phyloP scores from a whole-genome alignment of 192 early-diverging fungal species.

The Backusella tarrabulga region DNA sequence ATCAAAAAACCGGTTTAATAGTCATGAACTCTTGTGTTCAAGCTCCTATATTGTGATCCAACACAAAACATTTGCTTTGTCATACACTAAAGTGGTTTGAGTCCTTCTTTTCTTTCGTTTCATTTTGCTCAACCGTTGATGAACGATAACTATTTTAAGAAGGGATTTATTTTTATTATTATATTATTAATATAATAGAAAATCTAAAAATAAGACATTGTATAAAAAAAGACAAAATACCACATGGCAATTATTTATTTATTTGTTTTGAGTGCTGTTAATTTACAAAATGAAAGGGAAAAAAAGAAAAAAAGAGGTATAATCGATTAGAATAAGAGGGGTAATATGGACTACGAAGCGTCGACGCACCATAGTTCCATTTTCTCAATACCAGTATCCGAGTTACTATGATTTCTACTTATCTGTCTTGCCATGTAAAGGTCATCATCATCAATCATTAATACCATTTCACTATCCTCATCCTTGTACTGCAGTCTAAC shows the following conservation, averaged over 20 bases:
- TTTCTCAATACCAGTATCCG: constrained; percentile 46
- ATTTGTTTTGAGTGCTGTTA: neutral
- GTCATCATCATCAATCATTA: constrained; percentile 92
- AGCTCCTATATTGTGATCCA: neutral
- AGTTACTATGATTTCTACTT: constrained; percentile 42
- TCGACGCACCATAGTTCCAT: constrained; percentile 56
- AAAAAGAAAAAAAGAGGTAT: neutral
- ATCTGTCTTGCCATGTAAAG: constrained; percentile 69
- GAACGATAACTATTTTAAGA: neutral
- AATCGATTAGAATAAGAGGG: neutral
- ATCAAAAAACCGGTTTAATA: neutral
- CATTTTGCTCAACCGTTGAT: neutral
- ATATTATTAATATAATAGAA: neutral
- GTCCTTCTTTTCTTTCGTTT: neutral
- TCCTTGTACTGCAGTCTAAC: constrained; percentile 82
- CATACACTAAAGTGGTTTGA: neutral
- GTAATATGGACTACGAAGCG: neutral
- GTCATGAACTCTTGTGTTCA: no score
- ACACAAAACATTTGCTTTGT: neutral
- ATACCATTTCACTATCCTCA: constrained; percentile 80
- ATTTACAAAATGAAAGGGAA: neutral
- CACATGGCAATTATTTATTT: neutral
- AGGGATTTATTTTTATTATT: neutral
- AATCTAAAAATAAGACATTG: neutral
- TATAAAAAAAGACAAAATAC: constrained; percentile 1